Evolutionary conservation across 257 asterid species (phyloP).

Genomic region (Capsicum chinense): DNA sequence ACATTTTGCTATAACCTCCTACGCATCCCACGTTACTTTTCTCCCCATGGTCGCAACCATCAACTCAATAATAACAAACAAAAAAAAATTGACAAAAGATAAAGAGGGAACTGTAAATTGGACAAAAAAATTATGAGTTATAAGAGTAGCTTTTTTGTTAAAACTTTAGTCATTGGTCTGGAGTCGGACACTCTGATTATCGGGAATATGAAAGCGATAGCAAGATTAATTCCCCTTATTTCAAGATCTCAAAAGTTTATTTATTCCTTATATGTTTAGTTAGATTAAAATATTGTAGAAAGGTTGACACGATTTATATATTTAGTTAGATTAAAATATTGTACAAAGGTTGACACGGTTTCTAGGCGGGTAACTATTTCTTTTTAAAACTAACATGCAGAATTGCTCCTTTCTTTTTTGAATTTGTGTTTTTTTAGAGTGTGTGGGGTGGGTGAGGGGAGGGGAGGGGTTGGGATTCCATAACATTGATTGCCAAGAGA

Average conservation of each 20-base stretch:
- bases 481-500: slow-evolving; percentile 13
- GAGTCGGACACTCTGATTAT: background rate
- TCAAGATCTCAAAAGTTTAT: too few relatives aligned
- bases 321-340: background rate
- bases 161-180: background rate
- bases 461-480: background rate
- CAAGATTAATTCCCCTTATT: too few relatives aligned
- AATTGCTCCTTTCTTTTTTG: background rate
- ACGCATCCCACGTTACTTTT: background rate
- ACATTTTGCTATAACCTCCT: background rate
- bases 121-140: background rate
- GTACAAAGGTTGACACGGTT: slow-evolving; percentile 9
- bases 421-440: background rate
- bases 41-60: background rate
- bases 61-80: background rate
- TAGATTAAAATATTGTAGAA: too few relatives aligned
- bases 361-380: background rate
- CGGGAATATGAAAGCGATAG: background rate
- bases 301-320: background rate
- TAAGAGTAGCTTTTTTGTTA: background rate
- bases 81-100: background rate
- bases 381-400: background rate
- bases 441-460: too few relatives aligned
- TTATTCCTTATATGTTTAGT: too few relatives aligned
- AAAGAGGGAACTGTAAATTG: background rate